Conservation (phyloP, 2,329 filamentous ascomycete genomes). For the Knufia fluminis region DNA sequence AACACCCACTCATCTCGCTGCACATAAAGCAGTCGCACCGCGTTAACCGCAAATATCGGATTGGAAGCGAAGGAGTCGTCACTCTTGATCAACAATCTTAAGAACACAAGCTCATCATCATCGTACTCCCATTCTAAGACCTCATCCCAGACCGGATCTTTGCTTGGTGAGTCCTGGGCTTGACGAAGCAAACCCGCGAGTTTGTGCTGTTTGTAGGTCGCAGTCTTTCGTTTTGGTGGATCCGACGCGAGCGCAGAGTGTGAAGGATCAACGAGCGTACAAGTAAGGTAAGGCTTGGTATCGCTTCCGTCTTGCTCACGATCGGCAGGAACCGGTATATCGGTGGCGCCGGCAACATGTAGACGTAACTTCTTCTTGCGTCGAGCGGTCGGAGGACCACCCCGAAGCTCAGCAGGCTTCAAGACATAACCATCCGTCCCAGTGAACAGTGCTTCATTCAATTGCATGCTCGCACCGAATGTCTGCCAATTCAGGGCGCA, state of each 20-base stretch:
- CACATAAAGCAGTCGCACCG: slow-evolving; percentile 20
- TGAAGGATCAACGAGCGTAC: slow-evolving; percentile 18
- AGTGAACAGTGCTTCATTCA: slow-evolving; percentile 22
- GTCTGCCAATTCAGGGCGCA: slow-evolving; percentile 23
- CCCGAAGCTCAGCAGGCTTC: slow-evolving; percentile 18
- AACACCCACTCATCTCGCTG: slow-evolving; percentile 17
- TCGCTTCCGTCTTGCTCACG: slow-evolving; percentile 12
- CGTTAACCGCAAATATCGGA: slow-evolving; percentile 18
- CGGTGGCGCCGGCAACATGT: slow-evolving; percentile 19
- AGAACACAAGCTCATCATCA: slow-evolving; percentile 19
- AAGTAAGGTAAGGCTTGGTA: slow-evolving; percentile 22
- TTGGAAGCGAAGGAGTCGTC: slow-evolving; percentile 21
- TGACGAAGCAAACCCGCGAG: slow-evolving; percentile 15
- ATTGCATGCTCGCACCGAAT: slow-evolving; percentile 20
- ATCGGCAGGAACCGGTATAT: slow-evolving; percentile 16
- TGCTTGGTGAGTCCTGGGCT: slow-evolving; percentile 13
- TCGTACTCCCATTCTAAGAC: slow-evolving; percentile 20
- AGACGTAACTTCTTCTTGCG: slow-evolving; percentile 16
- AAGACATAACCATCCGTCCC: slow-evolving; percentile 22
- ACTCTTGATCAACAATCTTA: slow-evolving; percentile 21
- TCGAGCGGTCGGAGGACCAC: slow-evolving; percentile 11
- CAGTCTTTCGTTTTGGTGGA: slow-evolving; percentile 19
- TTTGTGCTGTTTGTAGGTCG: slow-evolving; percentile 21
- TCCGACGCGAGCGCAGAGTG: slow-evolving; percentile 11
- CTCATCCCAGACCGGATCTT: slow-evolving; percentile 22